phyloP scores from a whole-genome alignment of 2,329 filamentous ascomycete genomes.

The Macrophomina phaseolina region DNA sequence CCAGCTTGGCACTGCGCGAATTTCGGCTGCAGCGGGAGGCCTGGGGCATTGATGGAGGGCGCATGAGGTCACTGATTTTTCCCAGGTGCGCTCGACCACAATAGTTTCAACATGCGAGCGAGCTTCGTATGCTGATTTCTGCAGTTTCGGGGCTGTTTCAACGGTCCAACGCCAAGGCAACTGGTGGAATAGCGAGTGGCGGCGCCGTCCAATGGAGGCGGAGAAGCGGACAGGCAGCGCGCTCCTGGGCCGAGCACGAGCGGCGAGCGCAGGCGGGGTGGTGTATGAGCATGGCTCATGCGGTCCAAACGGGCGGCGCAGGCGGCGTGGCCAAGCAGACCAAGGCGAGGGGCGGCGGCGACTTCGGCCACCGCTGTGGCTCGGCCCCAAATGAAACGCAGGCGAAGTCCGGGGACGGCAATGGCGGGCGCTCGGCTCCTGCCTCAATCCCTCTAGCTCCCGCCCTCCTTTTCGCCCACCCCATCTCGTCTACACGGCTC shows the following conservation, averaged over 20 bases:
- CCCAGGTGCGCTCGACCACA: background rate
- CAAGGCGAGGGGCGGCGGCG: background rate
- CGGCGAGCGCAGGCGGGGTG: background rate
- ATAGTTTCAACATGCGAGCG: background rate
- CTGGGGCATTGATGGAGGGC: background rate
- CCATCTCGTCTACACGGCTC: constrained; percentile 14
- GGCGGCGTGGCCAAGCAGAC: background rate
- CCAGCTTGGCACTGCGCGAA: background rate
- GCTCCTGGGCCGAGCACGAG: background rate
- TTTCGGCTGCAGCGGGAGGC: background rate
- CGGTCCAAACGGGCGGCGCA: background rate
- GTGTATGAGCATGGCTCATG: background rate
- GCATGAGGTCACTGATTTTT: background rate
- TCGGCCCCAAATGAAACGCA: constrained; percentile 4
- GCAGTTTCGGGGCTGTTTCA: constrained; percentile 10
- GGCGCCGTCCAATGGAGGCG: constrained; percentile 2
- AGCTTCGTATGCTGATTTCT: background rate
- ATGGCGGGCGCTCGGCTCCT: background rate
- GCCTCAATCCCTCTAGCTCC: background rate
- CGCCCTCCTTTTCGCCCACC: constrained; percentile 10
- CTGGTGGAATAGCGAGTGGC: constrained; percentile 3
- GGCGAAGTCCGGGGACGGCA: background rate
- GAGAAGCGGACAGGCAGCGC: background rate
- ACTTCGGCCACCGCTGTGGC: background rate
- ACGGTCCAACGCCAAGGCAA: background rate